Evolutionary conservation across 2,329 filamentous ascomycete species (phyloP).

Genomic region (Talaromyces sp.): DNA sequence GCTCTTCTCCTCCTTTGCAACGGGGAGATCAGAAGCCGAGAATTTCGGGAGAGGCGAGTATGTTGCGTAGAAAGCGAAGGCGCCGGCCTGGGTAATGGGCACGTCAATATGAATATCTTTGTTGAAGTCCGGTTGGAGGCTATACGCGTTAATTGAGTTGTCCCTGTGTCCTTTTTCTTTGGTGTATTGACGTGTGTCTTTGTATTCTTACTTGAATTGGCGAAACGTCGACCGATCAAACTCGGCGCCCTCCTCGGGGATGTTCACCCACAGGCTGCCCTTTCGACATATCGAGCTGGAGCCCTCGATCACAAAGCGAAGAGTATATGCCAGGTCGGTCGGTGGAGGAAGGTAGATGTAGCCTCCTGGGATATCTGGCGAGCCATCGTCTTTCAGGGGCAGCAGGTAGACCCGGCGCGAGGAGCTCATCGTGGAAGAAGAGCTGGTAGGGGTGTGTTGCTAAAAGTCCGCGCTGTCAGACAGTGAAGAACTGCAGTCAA

Average conservation of each 20-base stretch:
- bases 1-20: constrained; percentile 61
- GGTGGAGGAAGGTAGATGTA: constrained; percentile 90
- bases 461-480: neutral
- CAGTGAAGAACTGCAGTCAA: neutral
- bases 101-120: constrained; percentile 85
- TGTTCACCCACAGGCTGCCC: constrained; percentile 95
- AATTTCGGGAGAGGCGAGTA: constrained; percentile 83
- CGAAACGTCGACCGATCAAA: constrained; percentile 78
- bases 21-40: constrained; percentile 51
- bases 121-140: constrained; percentile 89
- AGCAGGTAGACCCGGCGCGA: constrained; percentile 70
- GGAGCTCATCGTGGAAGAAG: constrained; percentile 17
- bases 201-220: constrained; percentile 72
- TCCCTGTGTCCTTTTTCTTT: neutral
- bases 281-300: constrained; percentile 92
- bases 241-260: constrained; percentile 68
- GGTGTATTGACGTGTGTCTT: neutral
- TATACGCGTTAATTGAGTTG: constrained; percentile 17
- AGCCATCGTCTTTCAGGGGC: constrained; percentile 86
- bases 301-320: constrained; percentile 89
- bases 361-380: constrained; percentile 78
- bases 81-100: constrained; percentile 74
- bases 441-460: neutral
- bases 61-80: constrained; percentile 91
- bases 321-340: constrained; percentile 64